phyloP scores from a whole-genome alignment of 2,329 filamentous ascomycete species.

The Sporothrix brasiliensis region DNA sequence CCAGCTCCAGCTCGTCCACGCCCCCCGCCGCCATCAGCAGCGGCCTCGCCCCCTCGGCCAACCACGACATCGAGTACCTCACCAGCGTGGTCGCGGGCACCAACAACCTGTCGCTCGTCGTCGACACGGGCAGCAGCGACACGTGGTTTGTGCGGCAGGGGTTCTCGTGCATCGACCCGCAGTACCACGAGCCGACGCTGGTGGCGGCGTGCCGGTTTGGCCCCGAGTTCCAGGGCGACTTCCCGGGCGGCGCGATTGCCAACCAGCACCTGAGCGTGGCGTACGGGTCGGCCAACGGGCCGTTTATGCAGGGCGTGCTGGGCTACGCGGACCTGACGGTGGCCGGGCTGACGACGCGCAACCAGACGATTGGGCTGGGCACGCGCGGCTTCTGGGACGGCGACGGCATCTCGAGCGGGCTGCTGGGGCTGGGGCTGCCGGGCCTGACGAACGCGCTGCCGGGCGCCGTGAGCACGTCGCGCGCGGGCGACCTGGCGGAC shows the following conservation, averaged over 20 bases:
- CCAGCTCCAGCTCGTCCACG: background rate
- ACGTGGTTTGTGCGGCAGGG: slow-evolving; percentile 41
- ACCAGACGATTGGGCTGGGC: slow-evolving; percentile 43
- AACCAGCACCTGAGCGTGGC: slow-evolving; percentile 41
- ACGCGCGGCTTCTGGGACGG: slow-evolving; percentile 41
- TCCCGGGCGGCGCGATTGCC: slow-evolving; percentile 40
- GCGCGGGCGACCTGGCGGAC: slow-evolving; percentile 36
- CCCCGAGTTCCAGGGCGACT: slow-evolving; percentile 40
- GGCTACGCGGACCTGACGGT: slow-evolving; percentile 42
- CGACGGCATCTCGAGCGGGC: slow-evolving; percentile 42
- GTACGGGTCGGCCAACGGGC: slow-evolving; percentile 39
- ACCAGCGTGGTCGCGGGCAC: slow-evolving; percentile 39
- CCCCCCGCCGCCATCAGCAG: background rate
- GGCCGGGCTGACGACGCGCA: slow-evolving; percentile 33
- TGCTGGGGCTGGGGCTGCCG: slow-evolving; percentile 43
- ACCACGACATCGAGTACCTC: slow-evolving; percentile 42
- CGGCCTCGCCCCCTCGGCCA: slow-evolving; percentile 27
- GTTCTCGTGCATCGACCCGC: slow-evolving; percentile 40
- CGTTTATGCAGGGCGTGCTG: slow-evolving; percentile 41
- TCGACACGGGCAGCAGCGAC: slow-evolving; percentile 43
- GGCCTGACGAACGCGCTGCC: slow-evolving; percentile 40
- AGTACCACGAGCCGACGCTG: slow-evolving; percentile 31
- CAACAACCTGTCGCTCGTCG: slow-evolving; percentile 39
- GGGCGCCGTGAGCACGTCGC: slow-evolving; percentile 29
- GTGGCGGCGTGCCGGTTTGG: slow-evolving; percentile 40